Evolutionary conservation across 352 stramenopile species (phyloP).

Genomic region (Peronospora tabacina): DNA sequence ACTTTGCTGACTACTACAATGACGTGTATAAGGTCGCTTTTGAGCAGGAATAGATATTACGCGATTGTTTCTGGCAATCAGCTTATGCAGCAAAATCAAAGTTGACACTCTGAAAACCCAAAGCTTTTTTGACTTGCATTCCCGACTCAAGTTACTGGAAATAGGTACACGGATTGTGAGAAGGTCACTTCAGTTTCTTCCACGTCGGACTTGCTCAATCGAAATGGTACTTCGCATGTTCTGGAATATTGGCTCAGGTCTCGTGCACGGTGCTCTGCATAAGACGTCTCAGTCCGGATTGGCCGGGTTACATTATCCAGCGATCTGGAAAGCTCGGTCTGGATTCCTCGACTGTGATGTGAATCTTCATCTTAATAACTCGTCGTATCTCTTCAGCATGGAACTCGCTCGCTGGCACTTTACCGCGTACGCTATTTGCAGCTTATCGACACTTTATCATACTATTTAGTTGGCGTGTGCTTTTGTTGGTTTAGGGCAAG

Average conservation of each 20-base stretch:
- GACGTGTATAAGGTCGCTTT: conserved; percentile 95
- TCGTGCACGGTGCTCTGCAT: conserved; percentile 48
- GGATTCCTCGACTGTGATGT: conserved; percentile 79
- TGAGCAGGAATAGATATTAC: conserved; percentile 34
- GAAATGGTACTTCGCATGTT: conserved; percentile 65
- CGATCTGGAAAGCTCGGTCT: conserved; percentile 60
- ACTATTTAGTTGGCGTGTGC: not conserved
- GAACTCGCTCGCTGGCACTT: conserved; percentile 86
- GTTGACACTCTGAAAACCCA: not conserved
- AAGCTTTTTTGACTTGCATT: not conserved
- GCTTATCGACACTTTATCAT: not conserved
- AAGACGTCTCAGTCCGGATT: conserved; percentile 41
- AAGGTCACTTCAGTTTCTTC: conserved; percentile 10
- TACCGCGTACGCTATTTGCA: conserved; percentile 36
- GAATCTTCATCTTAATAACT: conserved; percentile 85
- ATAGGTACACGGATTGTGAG: not conserved
- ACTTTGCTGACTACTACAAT: conserved; percentile 96
- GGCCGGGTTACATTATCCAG: conserved; percentile 51
- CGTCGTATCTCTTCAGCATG: conserved; percentile 75
- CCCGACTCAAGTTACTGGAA: not conserved
- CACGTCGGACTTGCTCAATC: conserved; percentile 1
- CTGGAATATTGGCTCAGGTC: conserved; percentile 64
- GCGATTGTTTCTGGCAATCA: not conserved
- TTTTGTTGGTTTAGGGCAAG: conserved; percentile 15
- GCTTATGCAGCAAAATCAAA: conserved; percentile 11